Evolutionary conservation across 345 rosid genomes (phyloP), one percentile per base, ranked within the genome.

Genomic region (Litchi chinensis): DNA sequence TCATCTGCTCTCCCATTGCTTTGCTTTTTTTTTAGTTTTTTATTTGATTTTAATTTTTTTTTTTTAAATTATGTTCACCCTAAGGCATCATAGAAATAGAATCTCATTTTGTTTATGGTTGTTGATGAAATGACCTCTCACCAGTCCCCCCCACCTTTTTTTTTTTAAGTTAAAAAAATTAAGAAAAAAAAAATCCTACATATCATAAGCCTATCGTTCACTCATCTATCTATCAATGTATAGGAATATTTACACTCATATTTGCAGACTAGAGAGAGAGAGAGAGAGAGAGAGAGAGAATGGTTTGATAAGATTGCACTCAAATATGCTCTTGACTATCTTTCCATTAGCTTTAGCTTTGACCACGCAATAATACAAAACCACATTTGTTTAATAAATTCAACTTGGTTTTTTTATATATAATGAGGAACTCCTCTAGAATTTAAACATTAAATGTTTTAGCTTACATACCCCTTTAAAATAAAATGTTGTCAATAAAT

Each of bases 71-170:
- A 46, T 46, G 12, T 43, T 39, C 68, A 73, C 73, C 44, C 5
- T 68, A 68, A 79, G 76, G 87, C 79, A 82, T 83, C 79, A 73
- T 75, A 46, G 26, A 60, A 60, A 60, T 60, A 46, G 79, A 77
- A 79, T 81, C 37, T 68, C 74, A 78, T 71, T 82, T 81, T 77
- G 71, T 79, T 82, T 68, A 32, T 79, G 83, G 86, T 87, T 84
- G 85, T 82, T 83, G 85, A 73, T 84, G 91, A 87, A 82, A 87
- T 87, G 89, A 90, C 90, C 79, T 43, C 85, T 83, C 86, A 88
- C 83, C 90, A 86, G 81, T 82, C 85, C 63, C 59, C 63, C 24
- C 65, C 65, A 64, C 28, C 68, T 39, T 22, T 41, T 19, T 41
- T 19, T 41, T 22, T 56, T 54, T 18, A 22, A 63, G 6, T 19